Conservation (phyloP, 495 filamentous ascomycete species). For the Hypoxylon trugodes region DNA sequence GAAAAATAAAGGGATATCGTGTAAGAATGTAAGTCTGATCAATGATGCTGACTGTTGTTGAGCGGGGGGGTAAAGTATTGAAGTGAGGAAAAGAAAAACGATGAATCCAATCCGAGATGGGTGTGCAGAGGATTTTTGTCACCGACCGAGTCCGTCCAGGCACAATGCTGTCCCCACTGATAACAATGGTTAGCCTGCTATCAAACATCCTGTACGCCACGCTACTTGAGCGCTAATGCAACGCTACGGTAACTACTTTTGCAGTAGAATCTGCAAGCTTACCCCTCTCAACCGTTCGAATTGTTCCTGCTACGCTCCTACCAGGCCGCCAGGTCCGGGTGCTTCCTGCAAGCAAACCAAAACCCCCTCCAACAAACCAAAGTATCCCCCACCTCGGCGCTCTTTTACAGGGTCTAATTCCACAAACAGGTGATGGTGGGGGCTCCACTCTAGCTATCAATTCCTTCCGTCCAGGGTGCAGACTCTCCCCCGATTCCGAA, state of each 20-base stretch:
- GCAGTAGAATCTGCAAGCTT: neutral
- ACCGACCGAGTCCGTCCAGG: constrained; percentile 8
- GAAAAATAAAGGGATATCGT: neutral
- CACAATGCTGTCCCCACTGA: neutral
- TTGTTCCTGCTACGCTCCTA: neutral
- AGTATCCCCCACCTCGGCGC: neutral
- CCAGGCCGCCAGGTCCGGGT: too few relatives aligned
- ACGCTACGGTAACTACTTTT: neutral
- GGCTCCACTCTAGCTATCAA: neutral
- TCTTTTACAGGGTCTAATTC: constrained; percentile 2
- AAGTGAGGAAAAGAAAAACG: constrained; percentile 10
- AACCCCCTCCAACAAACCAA: neutral
- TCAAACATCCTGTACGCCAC: neutral
- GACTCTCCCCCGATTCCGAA: neutral
- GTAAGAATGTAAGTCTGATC: neutral
- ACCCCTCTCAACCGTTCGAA: neutral
- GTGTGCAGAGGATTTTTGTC: constrained; percentile 20
- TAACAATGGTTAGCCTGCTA: constrained; percentile 1
- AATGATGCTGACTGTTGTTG: constrained; percentile 15
- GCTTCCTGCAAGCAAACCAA: too few relatives aligned
- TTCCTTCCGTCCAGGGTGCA: too few relatives aligned
- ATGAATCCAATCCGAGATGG: constrained; percentile 4
- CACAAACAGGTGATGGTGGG: neutral
- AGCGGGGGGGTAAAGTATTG: constrained; percentile 7
- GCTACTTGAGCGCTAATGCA: neutral